Evolutionary conservation across 805 yeast genomes (phyloP).

Genomic region (Saccharomycopsis amapae): DNA sequence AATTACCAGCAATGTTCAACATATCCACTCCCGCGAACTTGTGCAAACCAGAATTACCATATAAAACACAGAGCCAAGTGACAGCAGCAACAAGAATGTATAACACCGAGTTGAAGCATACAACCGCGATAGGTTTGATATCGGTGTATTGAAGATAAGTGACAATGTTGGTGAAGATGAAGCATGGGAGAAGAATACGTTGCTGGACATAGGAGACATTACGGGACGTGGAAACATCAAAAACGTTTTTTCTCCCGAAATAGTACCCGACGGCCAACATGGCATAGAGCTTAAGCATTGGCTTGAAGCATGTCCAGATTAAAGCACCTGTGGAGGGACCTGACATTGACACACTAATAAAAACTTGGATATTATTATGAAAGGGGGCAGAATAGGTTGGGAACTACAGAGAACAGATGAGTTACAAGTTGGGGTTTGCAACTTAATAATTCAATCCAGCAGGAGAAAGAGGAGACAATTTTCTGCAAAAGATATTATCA

Average conservation of each 20-base stretch:
- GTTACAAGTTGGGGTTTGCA: too few species aligned
- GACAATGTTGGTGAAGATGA: slow-evolving; percentile 68
- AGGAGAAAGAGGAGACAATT: too few species aligned
- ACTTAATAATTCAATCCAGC: too few species aligned
- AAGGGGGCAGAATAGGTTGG: too few species aligned
- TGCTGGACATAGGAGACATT: slow-evolving; percentile 65
- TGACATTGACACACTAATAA: too few species aligned
- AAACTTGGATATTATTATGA: too few species aligned
- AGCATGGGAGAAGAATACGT: slow-evolving; percentile 62
- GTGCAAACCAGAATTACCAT: slow-evolving; percentile 39
- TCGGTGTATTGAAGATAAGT: slow-evolving; percentile 58
- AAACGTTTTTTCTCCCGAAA: slow-evolving; percentile 54
- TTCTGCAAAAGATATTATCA: too few species aligned
- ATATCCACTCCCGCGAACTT: not conserved
- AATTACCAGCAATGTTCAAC: slow-evolving; percentile 27
- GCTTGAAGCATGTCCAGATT: slow-evolving; percentile 43
- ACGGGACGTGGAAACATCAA: slow-evolving; percentile 59
- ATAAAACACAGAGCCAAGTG: slow-evolving; percentile 29
- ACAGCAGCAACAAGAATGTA: slow-evolving; percentile 38
- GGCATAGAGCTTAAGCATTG: slow-evolving; percentile 72
- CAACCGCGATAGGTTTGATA: slow-evolving; percentile 62
- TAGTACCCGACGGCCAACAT: slow-evolving; percentile 60
- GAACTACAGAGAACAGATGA: too few species aligned
- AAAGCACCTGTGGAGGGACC: too few species aligned
- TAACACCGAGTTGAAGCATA: slow-evolving; percentile 41